These are phyloP conservation scores for Boletus reticulatus DNA, from an alignment of 768 basidiomycete species.

Conservation along the genomic window DNA sequence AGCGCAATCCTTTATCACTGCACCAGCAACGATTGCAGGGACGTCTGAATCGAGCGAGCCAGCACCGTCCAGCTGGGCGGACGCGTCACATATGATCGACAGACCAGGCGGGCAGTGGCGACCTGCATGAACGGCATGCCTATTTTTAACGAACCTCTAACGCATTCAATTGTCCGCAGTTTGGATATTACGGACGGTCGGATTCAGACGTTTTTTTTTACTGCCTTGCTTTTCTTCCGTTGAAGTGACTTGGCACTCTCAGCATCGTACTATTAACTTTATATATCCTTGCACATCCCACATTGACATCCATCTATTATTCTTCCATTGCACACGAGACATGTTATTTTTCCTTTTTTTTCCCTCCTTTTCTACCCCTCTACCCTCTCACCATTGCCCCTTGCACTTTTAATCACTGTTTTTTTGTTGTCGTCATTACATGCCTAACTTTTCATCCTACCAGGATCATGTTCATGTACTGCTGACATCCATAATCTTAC, in stretches of 20 bases:
- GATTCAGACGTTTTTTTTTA: constrained; percentile 1
- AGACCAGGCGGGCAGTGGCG: constrained; percentile 38
- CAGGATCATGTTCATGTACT: constrained; percentile 4
- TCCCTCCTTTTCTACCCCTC: too few relatives aligned
- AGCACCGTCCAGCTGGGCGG: constrained; percentile 50
- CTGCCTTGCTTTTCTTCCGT: neutral
- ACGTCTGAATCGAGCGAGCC: constrained; percentile 51
- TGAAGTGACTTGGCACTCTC: constrained; percentile 2
- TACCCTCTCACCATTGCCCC: neutral
- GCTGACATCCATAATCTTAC: constrained; percentile 6
- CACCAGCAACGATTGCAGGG: constrained; percentile 56
- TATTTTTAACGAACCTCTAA: neutral
- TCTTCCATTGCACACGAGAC: neutral
- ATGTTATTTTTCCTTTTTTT: neutral
- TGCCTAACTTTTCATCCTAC: constrained; percentile 3
- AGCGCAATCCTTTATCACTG: constrained; percentile 65
- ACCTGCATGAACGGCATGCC: constrained; percentile 32
- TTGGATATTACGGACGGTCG: constrained; percentile 16
- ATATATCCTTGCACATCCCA: neutral
- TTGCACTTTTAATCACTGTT: neutral
- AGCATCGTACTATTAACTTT: constrained; percentile 20
- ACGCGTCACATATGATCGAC: constrained; percentile 42
- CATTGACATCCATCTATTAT: constrained; percentile 1
- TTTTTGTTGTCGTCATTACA: constrained; percentile 6
- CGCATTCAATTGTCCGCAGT: neutral